Evolutionary conservation across 2,329 filamentous ascomycete genomes (phyloP).

Genomic region (Epichloe sibirici): DNA sequence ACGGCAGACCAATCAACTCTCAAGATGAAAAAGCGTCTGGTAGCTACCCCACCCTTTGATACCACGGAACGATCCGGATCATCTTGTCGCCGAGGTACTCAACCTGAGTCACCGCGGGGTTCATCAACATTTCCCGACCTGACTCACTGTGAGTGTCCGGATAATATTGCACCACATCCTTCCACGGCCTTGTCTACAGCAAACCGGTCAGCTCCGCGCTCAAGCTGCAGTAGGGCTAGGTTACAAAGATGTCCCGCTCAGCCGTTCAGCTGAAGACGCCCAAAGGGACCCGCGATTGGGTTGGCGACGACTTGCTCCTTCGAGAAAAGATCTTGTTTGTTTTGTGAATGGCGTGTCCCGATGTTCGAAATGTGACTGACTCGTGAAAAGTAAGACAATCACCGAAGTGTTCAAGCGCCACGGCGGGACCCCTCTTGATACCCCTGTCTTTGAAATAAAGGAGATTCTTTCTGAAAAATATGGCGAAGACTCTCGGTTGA

Average conservation of each 20-base stretch:
- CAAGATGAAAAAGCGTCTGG: no score
- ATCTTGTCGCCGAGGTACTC: no score
- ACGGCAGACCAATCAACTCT: no score
- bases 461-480: slow-evolving; percentile 85
- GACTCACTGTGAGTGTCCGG: no score
- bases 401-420: slow-evolving; percentile 73
- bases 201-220: no score
- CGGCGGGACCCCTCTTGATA: slow-evolving; percentile 69
- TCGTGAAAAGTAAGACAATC: slow-evolving; percentile 39
- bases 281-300: slow-evolving; percentile 70
- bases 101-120: no score
- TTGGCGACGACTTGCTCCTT: slow-evolving; percentile 65
- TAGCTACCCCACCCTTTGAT: no score
- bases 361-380: not conserved
- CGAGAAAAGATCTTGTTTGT: slow-evolving; percentile 60
- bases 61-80: no score
- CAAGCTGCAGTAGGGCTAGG: no score
- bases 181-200: no score
- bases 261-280: not conserved
- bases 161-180: no score
- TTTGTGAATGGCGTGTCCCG: not conserved
- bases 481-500: slow-evolving; percentile 84
- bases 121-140: no score
- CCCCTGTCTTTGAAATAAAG: slow-evolving; percentile 72
- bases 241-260: not conserved